Evolutionary conservation across 352 stramenopile species (phyloP).

Genomic region (Pythium sukuiense): DNA sequence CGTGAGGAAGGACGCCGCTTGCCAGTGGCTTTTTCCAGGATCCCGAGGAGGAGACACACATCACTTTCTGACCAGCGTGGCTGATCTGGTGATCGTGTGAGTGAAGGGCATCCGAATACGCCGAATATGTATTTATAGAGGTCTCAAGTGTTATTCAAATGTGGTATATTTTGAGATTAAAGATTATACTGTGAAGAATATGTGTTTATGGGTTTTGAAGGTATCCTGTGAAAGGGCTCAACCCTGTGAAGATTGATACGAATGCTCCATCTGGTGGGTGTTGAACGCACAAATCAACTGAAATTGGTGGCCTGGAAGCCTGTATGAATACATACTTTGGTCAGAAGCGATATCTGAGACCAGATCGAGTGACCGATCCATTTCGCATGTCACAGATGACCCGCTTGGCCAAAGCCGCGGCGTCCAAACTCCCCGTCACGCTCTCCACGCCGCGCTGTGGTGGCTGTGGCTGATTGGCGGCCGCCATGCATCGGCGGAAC

Average conservation of each 20-base stretch:
- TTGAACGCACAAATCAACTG: background rate
- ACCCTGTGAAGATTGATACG: slow-evolving; percentile 7
- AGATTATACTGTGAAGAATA: too few species aligned
- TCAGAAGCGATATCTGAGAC: slow-evolving; percentile 2
- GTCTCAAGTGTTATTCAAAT: too few species aligned
- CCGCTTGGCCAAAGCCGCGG: background rate
- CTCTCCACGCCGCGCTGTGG: background rate
- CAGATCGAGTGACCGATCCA: background rate
- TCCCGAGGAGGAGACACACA: slow-evolving; percentile 6
- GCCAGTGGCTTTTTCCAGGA: background rate
- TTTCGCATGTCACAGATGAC: slow-evolving; percentile 1
- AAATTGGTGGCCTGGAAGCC: background rate
- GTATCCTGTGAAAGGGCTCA: slow-evolving; percentile 6
- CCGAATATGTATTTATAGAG: background rate
- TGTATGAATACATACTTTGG: background rate
- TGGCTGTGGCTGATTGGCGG: background rate
- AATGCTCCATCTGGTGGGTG: background rate
- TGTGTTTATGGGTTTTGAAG: background rate
- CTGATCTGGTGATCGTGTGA: background rate
- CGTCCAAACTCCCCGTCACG: background rate
- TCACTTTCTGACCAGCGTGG: slow-evolving; percentile 5
- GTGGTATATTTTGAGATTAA: too few species aligned
- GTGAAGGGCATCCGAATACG: background rate
- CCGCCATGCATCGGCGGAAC: background rate
- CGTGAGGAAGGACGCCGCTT: too few species aligned